Conservation (phyloP, 2,329 filamentous ascomycete species). For the Botrytis fabae region DNA sequence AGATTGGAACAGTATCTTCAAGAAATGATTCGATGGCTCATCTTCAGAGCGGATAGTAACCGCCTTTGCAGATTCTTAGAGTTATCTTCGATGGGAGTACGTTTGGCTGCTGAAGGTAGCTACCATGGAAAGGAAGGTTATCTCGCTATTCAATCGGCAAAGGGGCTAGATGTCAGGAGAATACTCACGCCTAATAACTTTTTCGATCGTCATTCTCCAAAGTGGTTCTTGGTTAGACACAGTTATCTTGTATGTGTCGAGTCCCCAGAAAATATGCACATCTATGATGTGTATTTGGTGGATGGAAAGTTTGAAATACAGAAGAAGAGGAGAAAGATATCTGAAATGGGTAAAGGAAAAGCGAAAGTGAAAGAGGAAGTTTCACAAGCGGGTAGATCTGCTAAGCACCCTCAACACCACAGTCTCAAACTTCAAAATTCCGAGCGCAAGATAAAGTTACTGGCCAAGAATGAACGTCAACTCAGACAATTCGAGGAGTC, state of each 20-base stretch:
- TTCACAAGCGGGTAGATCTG: slow-evolving; percentile 38
- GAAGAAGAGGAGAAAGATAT: slow-evolving; percentile 63
- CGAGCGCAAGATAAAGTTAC: slow-evolving; percentile 86
- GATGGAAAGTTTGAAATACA: slow-evolving; percentile 84
- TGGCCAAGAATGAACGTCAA: slow-evolving; percentile 87
- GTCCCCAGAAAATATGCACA: slow-evolving; percentile 97
- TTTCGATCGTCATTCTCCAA: slow-evolving; percentile 80
- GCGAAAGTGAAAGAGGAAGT: slow-evolving; percentile 14
- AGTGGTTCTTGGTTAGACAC: slow-evolving; percentile 97
- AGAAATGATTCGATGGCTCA: slow-evolving; percentile 93
- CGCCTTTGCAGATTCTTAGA: slow-evolving; percentile 94
- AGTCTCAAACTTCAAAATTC: slow-evolving; percentile 85
- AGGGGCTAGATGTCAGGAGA: slow-evolving; percentile 82
- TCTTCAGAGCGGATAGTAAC: slow-evolving; percentile 95
- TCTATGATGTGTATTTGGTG: slow-evolving; percentile 97
- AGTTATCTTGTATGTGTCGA: slow-evolving; percentile 99
- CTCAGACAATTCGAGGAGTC: slow-evolving; percentile 93
- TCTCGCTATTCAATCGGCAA: slow-evolving; percentile 86
- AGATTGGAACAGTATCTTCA: slow-evolving; percentile 88
- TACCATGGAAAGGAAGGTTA: slow-evolving; percentile 98
- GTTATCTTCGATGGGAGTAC: slow-evolving; percentile 87
- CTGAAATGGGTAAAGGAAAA: slow-evolving; percentile 58
- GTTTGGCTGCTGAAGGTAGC: slow-evolving; percentile 90
- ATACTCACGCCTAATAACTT: slow-evolving; percentile 77
- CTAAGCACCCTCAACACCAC: slow-evolving; percentile 66